phyloP scores from a whole-genome alignment of 1,139 yeast species.

The Martiniozyma asiatica region DNA sequence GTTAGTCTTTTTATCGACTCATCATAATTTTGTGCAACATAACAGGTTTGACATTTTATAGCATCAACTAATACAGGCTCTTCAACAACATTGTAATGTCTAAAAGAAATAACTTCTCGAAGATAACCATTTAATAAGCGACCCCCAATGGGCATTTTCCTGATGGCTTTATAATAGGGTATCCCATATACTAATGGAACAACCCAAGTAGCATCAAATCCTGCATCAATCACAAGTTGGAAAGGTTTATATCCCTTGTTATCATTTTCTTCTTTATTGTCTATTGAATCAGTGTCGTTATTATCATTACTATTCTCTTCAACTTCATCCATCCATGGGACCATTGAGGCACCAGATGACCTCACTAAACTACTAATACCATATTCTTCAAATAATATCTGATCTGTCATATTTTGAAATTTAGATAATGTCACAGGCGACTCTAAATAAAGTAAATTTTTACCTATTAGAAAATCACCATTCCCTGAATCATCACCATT shows the following conservation, averaged over 20 bases:
- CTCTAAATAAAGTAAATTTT: conserved; percentile 56
- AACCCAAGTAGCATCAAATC: conserved; percentile 80
- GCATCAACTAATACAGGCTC: conserved; percentile 78
- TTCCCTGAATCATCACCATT: conserved; percentile 24
- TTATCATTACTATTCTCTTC: conserved; percentile 4
- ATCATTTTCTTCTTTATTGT: too few relatives aligned
- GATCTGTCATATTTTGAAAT: conserved; percentile 77
- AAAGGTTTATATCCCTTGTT: conserved; percentile 33
- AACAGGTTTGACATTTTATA: conserved; percentile 74
- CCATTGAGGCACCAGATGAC: conserved; percentile 53
- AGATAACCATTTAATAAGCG: conserved; percentile 69
- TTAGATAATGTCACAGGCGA: conserved; percentile 77
- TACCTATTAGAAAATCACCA: conserved; percentile 32
- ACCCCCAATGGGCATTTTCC: conserved; percentile 76
- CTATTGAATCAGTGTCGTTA: conserved; percentile 15
- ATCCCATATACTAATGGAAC: conserved; percentile 75
- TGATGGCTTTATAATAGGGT: conserved; percentile 68
- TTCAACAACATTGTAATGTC: conserved; percentile 89
- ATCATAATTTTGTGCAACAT: conserved; percentile 57
- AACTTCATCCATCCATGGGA: conserved; percentile 53
- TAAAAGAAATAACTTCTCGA: conserved; percentile 73
- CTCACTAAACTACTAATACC: conserved; percentile 61
- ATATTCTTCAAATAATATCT: conserved; percentile 87
- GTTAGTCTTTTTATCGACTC: conserved; percentile 37
- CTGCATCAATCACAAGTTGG: conserved; percentile 74